A percentile compares a stretch with the other conserved stretches of the same genome.
phyloP scores from a whole-genome alignment of 192 early-diverging fungal genomes.

The Coemansia sp. region DNA sequence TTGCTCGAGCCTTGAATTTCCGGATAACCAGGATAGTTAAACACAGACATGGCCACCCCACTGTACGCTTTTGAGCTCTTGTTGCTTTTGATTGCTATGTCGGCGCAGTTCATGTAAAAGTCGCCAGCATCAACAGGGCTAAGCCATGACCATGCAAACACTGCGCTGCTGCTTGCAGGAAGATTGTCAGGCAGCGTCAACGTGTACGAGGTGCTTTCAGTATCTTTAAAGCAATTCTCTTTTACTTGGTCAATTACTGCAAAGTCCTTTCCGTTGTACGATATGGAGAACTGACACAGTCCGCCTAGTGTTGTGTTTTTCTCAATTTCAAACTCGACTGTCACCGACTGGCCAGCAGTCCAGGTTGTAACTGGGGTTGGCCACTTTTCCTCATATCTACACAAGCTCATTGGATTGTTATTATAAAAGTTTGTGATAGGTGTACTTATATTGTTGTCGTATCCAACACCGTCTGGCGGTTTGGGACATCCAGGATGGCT shows the following conservation, averaged over 20 bases:
- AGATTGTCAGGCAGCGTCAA: conserved; percentile 49
- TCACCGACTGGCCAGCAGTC: conserved; percentile 51
- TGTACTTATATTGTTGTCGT: background rate
- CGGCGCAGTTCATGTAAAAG: conserved; percentile 57
- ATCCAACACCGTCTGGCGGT: background rate
- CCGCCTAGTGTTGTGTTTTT: conserved; percentile 63
- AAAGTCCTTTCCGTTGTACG: conserved; percentile 62
- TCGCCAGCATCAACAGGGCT: conserved; percentile 61
- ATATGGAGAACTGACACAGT: conserved; percentile 69
- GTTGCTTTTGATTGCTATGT: conserved; percentile 21
- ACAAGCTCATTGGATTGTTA: conserved; percentile 27
- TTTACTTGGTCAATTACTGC: conserved; percentile 57
- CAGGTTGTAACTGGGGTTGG: conserved; percentile 43
- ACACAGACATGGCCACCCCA: conserved; percentile 22
- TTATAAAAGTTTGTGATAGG: background rate
- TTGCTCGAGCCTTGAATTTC: conserved; percentile 7
- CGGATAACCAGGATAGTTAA: conserved; percentile 24
- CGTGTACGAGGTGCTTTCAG: conserved; percentile 14
- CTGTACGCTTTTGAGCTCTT: conserved; percentile 17
- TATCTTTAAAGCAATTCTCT: conserved; percentile 35
- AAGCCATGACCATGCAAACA: conserved; percentile 67
- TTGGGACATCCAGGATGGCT: background rate
- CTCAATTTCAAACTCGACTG: conserved; percentile 45
- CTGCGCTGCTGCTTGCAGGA: conserved; percentile 50
- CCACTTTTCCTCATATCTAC: conserved; percentile 30